These are phyloP conservation scores for Pholiota microspora DNA, from an alignment of 768 basidiomycete genomes.

Conservation along the genomic window DNA sequence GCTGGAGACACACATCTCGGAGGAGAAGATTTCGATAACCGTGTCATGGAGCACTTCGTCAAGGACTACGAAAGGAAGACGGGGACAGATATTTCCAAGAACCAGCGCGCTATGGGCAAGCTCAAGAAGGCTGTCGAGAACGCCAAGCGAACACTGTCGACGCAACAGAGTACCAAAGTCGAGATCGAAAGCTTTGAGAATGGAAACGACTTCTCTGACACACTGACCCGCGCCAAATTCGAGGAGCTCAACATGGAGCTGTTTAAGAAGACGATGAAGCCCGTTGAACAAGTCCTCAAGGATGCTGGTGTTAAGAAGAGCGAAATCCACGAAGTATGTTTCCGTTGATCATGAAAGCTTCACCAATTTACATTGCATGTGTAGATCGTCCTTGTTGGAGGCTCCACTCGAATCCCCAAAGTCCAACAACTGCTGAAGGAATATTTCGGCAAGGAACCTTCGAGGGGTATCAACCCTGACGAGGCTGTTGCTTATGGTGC, in stretches of 20 bases:
- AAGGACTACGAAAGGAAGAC: constrained; percentile 69
- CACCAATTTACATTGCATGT: no score
- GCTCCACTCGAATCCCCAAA: constrained; percentile 72
- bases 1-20: constrained; percentile 74
- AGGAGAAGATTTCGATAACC: constrained; percentile 73
- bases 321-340: constrained; percentile 61
- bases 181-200: constrained; percentile 69
- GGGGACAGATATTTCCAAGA: constrained; percentile 55
- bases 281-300: constrained; percentile 81
- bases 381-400: constrained; percentile 51
- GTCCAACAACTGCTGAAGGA: constrained; percentile 65
- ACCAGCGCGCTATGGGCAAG: constrained; percentile 66
- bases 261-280: constrained; percentile 83
- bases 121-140: constrained; percentile 72
- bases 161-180: constrained; percentile 45
- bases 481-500: constrained; percentile 77
- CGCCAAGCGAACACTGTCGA: constrained; percentile 69
- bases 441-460: constrained; percentile 68
- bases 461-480: constrained; percentile 67
- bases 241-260: constrained; percentile 84
- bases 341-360: no score
- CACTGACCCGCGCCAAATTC: constrained; percentile 79
- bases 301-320: constrained; percentile 79
- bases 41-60: constrained; percentile 69
- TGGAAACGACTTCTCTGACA: constrained; percentile 79